Evolutionary conservation across 2,329 filamentous ascomycete species (phyloP), one percentile per base, ranked within the genome.

Genomic region (Epichloe gansuensis): DNA sequence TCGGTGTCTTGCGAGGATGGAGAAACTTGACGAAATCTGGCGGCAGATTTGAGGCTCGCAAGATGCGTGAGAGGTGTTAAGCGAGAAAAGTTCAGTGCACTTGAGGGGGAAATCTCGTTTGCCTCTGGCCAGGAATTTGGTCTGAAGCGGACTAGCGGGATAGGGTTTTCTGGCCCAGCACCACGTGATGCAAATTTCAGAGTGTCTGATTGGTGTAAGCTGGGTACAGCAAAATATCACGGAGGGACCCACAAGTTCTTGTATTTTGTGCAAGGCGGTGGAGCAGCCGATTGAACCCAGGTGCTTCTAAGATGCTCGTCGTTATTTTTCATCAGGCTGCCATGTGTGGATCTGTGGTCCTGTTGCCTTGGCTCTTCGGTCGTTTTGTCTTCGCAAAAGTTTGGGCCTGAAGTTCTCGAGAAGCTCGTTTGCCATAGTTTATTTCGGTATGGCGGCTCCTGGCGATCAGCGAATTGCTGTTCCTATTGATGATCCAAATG

Each of bases 401-500:
- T 17, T 25, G 23, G 15, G 37, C 6, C 12, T 4, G 15, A 25
- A 13, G 23, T 31, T 15, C 12, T 51, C 7, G 9, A 31, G 17
- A 25, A 51, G 8, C 11, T 44, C 7, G 5, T 44, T 12, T 44
- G n/a, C 42, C 17, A 4, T 15, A 15, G 4, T n/a, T 4, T 25
- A 9, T 17, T 23, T 25, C 56, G 65, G 35, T 51, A 85, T 85
- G 81, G 79, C 80, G 17, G 78, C 80, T 35, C 81, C 81, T 38
- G 62, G 69, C 59, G 82, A 85, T 51, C 79, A 85, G 62, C 74
- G 82, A 46, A 82, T 85, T 59, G 76, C 76, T 63, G 93, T 98
- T 55, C 90, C 91, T 45, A 86, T 98, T 60, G 89, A 95, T 66
- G 85, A 97, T 66, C 91, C 91, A 35, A 95, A 97, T 65, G 93